Percentiles rank a stretch among this genome's conserved stretches.
Conservation (phyloP, 2,329 filamentous ascomycete species). For the Iodosphaeria phyllophila region DNA sequence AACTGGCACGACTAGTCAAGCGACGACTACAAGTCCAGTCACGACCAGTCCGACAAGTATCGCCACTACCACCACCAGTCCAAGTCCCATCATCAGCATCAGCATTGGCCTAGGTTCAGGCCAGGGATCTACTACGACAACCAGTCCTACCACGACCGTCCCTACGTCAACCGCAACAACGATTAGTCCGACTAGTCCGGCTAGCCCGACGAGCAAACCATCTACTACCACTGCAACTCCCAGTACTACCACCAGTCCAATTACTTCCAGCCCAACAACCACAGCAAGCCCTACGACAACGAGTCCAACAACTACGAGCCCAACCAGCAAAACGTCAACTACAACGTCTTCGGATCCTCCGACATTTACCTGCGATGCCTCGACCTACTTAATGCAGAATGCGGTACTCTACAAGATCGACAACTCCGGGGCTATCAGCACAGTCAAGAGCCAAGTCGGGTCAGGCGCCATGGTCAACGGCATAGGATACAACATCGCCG, state of each 20-base stretch:
- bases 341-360: slow-evolving; percentile 1
- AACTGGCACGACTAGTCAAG: not conserved
- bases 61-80: not conserved
- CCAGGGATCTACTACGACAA: no score
- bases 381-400: slow-evolving; percentile 5
- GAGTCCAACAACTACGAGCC: not conserved
- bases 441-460: slow-evolving; percentile 2
- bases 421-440: slow-evolving; percentile 2
- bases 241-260: no score
- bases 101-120: not conserved
- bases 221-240: no score
- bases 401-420: slow-evolving; percentile 5
- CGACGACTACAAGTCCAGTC: not conserved
- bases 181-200: no score
- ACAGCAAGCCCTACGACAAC: no score
- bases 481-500: slow-evolving; percentile 8
- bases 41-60: not conserved
- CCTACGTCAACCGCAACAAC: no score
- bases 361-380: slow-evolving; percentile 4
- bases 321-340: not conserved
- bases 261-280: no score
- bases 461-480: slow-evolving; percentile 7
- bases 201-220: no score
- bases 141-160: no score
- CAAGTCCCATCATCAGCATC: not conserved